Evolutionary conservation across 345 rosid genomes (phyloP).

Genomic region (Eucalyptus leucophloia): DNA sequence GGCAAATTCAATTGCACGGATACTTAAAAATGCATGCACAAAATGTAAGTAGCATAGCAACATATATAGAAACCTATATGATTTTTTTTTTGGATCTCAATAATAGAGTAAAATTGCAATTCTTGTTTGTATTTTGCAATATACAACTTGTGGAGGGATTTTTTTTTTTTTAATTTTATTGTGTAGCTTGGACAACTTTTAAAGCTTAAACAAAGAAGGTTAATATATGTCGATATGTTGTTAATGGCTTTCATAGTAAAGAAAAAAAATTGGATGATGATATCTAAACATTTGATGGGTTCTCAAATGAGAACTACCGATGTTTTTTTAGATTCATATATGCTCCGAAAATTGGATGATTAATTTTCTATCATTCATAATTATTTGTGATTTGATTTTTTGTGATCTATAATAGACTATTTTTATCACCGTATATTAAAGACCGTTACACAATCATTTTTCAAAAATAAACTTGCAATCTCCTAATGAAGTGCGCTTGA

Average conservation of each 20-base stretch:
- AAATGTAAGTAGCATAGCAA: not conserved
- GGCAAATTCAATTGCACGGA: not conserved
- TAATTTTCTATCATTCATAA: too few species aligned
- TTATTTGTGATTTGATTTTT: too few species aligned
- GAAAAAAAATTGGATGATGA: not conserved
- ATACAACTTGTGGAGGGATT: not conserved
- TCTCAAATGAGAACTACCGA: not conserved
- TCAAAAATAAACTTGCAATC: not conserved
- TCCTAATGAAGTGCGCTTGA: not conserved
- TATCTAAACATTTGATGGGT: not conserved
- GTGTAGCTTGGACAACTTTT: not conserved
- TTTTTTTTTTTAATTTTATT: not conserved
- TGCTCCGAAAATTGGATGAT: not conserved
- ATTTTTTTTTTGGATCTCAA: not conserved
- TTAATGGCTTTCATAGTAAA: not conserved
- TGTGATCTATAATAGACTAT: accelerated
- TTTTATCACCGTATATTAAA: too few species aligned
- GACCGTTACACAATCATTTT: accelerated
- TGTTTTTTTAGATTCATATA: not conserved
- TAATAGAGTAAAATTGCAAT: not conserved
- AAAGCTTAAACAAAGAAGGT: not conserved
- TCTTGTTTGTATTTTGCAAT: not conserved
- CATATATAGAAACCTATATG: not conserved
- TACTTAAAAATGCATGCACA: not conserved
- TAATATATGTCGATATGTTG: not conserved